phyloP scores from a whole-genome alignment of 2,329 filamentous ascomycete genomes.

The Talaromyces funiculosus region DNA sequence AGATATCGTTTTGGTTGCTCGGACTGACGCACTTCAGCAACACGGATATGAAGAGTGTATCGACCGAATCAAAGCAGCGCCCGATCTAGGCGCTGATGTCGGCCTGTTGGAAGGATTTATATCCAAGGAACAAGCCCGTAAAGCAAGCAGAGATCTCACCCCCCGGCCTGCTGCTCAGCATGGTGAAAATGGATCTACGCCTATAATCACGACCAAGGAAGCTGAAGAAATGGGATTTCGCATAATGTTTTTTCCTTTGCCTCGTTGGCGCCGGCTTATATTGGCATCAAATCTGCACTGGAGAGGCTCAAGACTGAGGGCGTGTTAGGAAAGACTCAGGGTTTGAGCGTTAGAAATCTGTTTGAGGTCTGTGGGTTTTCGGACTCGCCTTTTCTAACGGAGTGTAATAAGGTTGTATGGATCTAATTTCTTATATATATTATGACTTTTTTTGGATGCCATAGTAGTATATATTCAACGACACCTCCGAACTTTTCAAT shows the following conservation, averaged over 20 bases:
- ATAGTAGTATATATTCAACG: no score
- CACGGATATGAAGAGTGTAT: constrained; percentile 40
- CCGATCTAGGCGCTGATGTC: constrained; percentile 39
- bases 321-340: constrained; percentile 22
- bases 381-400: constrained; percentile 17
- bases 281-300: constrained; percentile 32
- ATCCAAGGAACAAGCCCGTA: constrained; percentile 33
- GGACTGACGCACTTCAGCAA: constrained; percentile 29
- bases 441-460: no score
- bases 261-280: constrained; percentile 33
- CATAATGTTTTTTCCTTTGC: constrained; percentile 40
- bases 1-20: constrained; percentile 41
- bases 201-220: constrained; percentile 34
- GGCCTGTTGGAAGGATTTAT: constrained; percentile 40
- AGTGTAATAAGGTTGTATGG: neutral
- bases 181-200: constrained; percentile 42
- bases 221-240: constrained; percentile 38
- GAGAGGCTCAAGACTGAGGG: constrained; percentile 30
- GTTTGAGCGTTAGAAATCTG: constrained; percentile 33
- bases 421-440: neutral
- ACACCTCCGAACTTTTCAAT: neutral
- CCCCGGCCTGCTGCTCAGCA: constrained; percentile 41
- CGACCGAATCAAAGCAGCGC: constrained; percentile 33
- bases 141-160: constrained; percentile 32
- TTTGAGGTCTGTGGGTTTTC: constrained; percentile 41